Evolutionary conservation across 1,284 basidiomycete species (phyloP), one percentile per base, ranked within the genome.

Genomic region (Marasmius fiardii): DNA sequence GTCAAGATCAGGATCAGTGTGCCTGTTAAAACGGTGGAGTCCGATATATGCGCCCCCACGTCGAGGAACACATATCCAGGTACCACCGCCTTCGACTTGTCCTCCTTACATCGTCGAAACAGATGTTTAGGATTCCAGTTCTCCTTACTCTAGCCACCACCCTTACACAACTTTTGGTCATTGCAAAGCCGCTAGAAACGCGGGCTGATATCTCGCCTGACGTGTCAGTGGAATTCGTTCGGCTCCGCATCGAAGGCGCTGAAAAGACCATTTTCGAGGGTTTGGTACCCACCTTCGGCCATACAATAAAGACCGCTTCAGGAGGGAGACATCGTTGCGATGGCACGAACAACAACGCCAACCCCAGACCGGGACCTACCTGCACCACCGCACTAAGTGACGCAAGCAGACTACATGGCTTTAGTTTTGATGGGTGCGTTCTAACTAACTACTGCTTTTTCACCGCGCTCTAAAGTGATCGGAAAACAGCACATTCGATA

Each of bases 251-350:
- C 44, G 75, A 76, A 61, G 75, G 74, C 6, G 61, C 59, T 5
- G 44, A 64, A 6, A 54, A 60, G 3, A 77, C 74, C 2, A 72
- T 75, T 23, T 77, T 71, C 56, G 74, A 76, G 53, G 71, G 66
- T 1, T 49, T 55, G 1, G 59, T 78, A 31, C 52, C 68, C 51
- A 76, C 76, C 7, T 59, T 55, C 34, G 74, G 74, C 18, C 75
- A 75, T 57, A 65, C 71, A 48, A 66, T 77, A 14, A 71, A 71
- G 3, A 73, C 73, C 0, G 53, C 62, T 21, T 69, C 67, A 11
- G 73, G 71, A 7, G 74, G 70, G 2, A 72, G 60, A 10, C 72
- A 72, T 54, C 69, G 67, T 23, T 77, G 75, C 63, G 72, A 77
- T 61, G 74, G 75, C 11, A 73, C 73, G 6, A 77, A 78, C 55